These are phyloP conservation scores for Acacia crassicarpa DNA, from an alignment of 306 rosid genomes.

Conservation along the genomic window DNA sequence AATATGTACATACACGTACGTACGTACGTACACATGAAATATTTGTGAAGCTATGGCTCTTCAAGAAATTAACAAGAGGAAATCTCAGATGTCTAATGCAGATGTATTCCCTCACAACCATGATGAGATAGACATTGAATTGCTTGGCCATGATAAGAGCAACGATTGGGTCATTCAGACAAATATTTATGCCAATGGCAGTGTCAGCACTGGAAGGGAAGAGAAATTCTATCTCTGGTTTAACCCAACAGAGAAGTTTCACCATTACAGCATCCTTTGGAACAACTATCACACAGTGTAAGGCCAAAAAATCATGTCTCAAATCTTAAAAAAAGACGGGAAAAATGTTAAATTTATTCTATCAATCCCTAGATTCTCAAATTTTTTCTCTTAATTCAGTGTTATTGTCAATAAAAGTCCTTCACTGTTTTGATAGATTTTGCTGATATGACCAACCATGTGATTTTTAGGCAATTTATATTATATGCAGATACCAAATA, in stretches of 20 bases:
- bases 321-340: neutral
- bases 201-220: conserved; percentile 90
- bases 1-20: too few species aligned
- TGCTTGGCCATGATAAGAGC: conserved; percentile 92
- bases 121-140: conserved; percentile 90
- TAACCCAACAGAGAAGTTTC: conserved; percentile 78
- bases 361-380: neutral
- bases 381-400: neutral
- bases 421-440: neutral
- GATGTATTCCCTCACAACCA: conserved; percentile 81
- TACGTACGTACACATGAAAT: neutral
- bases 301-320: conserved; percentile 24
- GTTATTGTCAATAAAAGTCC: neutral
- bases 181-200: conserved; percentile 84
- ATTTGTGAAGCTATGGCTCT: neutral
- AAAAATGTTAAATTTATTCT: neutral
- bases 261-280: conserved; percentile 87
- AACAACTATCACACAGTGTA: conserved; percentile 86
- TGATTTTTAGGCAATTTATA: neutral
- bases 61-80: conserved; percentile 21
- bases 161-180: conserved; percentile 90
- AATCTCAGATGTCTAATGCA: conserved; percentile 79
- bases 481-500: neutral
- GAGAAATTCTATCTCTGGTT: conserved; percentile 96
- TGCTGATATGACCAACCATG: neutral